These are phyloP conservation scores for Fonsecaea nubica DNA, from an alignment of 2,329 filamentous ascomycete genomes.

Conservation along the genomic window DNA sequence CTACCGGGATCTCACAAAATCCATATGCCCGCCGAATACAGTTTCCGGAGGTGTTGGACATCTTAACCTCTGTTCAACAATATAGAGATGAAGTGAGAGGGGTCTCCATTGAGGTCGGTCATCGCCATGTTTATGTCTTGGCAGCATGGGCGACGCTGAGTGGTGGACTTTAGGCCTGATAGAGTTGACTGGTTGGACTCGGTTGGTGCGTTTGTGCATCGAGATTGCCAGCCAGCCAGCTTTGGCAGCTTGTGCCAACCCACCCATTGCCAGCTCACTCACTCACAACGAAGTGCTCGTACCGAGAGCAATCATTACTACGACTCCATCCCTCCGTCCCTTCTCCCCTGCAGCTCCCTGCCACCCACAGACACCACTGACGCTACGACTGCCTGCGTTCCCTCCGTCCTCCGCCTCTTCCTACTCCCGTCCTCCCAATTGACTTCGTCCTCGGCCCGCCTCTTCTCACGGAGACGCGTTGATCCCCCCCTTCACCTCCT, in stretches of 20 bases:
- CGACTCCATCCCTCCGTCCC: neutral
- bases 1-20: neutral
- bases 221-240: constrained; percentile 15
- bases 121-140: constrained; percentile 19
- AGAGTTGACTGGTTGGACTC: neutral
- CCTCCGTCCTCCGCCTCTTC: neutral
- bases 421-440: neutral
- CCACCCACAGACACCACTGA: neutral
- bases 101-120: neutral
- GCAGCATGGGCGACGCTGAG: constrained; percentile 18
- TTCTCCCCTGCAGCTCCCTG: neutral
- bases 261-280: neutral
- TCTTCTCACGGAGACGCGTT: neutral
- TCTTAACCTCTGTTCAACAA: neutral
- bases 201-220: constrained; percentile 7
- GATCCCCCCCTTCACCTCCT: neutral
- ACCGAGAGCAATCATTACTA: too few species aligned
- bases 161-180: constrained; percentile 15
- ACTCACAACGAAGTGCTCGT: too few species aligned
- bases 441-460: constrained; percentile 1
- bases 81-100: neutral
- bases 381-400: neutral
- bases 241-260: neutral
- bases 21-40: neutral
- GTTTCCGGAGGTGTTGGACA: neutral